phyloP scores from a whole-genome alignment of 495 filamentous ascomycete genomes.

The Penicillium tannophilum region DNA sequence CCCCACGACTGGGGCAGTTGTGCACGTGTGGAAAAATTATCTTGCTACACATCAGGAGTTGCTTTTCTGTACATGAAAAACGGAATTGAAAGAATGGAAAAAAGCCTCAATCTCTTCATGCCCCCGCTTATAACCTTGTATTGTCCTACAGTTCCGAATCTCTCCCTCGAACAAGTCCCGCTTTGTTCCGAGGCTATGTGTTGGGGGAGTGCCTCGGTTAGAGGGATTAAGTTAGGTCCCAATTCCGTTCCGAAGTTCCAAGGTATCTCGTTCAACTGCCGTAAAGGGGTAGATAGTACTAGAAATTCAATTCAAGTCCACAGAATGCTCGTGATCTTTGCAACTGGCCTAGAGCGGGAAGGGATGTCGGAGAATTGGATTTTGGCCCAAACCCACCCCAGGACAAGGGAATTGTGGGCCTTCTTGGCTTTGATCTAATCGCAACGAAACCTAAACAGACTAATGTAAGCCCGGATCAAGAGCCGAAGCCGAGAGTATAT shows the following conservation, averaged over 20 bases:
- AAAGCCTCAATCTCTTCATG: constrained; percentile 6
- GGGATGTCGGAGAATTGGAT: constrained; percentile 26
- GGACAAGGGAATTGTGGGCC: constrained; percentile 4
- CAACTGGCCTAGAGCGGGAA: constrained; percentile 23
- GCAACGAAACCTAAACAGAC: not conserved
- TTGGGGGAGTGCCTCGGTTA: constrained; percentile 18
- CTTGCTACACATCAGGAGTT: not conserved
- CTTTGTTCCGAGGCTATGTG: constrained; percentile 26
- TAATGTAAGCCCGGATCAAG: not conserved
- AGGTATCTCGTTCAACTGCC: not conserved
- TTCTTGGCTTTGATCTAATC: constrained; percentile 10
- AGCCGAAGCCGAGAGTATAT: constrained; percentile 1
- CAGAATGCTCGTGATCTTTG: constrained; percentile 26
- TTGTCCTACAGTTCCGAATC: constrained; percentile 2
- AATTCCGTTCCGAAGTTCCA: not conserved
- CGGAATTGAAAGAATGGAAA: not conserved
- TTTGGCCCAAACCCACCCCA: constrained; percentile 13
- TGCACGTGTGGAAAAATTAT: constrained; percentile 24
- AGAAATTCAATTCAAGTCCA: constrained; percentile 12
- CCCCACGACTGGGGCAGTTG: constrained; percentile 20
- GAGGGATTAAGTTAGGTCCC: constrained; percentile 6
- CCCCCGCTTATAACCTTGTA: constrained; percentile 11
- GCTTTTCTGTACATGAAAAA: not conserved
- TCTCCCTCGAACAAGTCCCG: constrained; percentile 15
- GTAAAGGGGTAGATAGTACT: not conserved